Evolutionary conservation across 257 asterid genomes (phyloP), one percentile per base, ranked within the genome.

Genomic region (Haberlea rhodopensis): DNA sequence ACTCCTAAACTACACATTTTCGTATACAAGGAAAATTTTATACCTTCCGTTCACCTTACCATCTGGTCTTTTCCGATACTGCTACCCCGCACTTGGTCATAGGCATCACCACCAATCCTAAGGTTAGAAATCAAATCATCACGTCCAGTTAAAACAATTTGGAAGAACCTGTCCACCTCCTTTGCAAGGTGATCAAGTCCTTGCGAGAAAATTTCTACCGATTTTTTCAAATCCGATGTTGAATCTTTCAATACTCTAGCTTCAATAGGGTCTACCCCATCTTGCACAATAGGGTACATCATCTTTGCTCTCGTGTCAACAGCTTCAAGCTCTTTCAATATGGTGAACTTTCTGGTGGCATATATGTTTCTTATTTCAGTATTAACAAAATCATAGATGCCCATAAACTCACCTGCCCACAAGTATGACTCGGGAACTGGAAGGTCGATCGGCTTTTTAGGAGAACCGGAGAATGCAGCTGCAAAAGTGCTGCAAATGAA

Each of bases 41-140:
- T 40, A 69, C 22, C 49, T 28, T 40, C 15, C 27, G 25, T 27
- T 88, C 85, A 85, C 79, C 84, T 79, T 48, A 83, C 80, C 10
- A 68, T 60, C 71, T 73, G 87, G 25, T 75, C 82, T n/a, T 65
- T 80, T 46, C 65, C 55, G 66, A 69, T 73, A 45, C 32, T 60
- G 63, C 58, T 72, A 52, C 57, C 58, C 9, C 53, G 69, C 27
- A 34, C 63, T 9, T 73, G 73, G 32, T 78, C 79, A 8, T 70
- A 54, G 23, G 54, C 69, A 7, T 78, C 61, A 28, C 88, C 85
- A 31, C 82, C 91, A 69, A 81, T 77, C 79, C 97, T 84, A 54
- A 89, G 90, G 68, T 85, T 87, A 70, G 88, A 79, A 57, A 89
- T 85, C 78, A 92, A 75, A 11, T 91, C 91, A 69, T 89, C 92